Evolutionary conservation across 805 yeast genomes (phyloP), one percentile per base, ranked within the genome.

Genomic region (Hemisphaericaspora nanyangensis): DNA sequence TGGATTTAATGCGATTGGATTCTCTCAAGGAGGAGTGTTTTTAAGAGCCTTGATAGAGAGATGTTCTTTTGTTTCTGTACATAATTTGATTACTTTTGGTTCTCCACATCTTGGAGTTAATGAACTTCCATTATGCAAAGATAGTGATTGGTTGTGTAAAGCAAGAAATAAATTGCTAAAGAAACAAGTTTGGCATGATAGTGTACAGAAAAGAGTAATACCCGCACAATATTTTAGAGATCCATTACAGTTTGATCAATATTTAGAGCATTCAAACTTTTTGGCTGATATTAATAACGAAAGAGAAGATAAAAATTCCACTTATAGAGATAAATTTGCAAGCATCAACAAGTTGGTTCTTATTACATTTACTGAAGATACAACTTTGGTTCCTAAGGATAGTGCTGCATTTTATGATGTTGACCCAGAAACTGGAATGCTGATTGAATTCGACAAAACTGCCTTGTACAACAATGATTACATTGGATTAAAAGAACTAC

Each of bases 21-120:
- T 82, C 48, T 83, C 91, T 0, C 95, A 85, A 54, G 95, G 95
- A 29, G 95, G 95, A 0, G 58, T 85, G n/a, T 79, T 85, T 44
- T 61, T 83, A n/a, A 60, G 95, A 33, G 82, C 81, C 5, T 71
- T 82, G 20, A 65, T 77, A 20, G 83, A 86, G 52, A 58, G 74
- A 17, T 85, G 91, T 57, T 57, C 65, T 3, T 39, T 34, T 13
- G 47, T 57, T 3, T 35, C 46, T 3, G 65, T 82, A 2, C 57
- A 72, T 36, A 78, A 68, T 22, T 61, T 85, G 34, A 63, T 85
- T 11, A 83, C 95, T 0, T 83, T 82, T 59, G 95, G 95, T 0
- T 79, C 88, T 1, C 95, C 95, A 0, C 95, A 85, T 51, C 73
- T 80, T 60, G 95, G 93, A 1, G 72, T 85, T 4, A 64, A 70